phyloP scores from a whole-genome alignment of 345 rosid species.

The Streptanthus diversifolius region DNA sequence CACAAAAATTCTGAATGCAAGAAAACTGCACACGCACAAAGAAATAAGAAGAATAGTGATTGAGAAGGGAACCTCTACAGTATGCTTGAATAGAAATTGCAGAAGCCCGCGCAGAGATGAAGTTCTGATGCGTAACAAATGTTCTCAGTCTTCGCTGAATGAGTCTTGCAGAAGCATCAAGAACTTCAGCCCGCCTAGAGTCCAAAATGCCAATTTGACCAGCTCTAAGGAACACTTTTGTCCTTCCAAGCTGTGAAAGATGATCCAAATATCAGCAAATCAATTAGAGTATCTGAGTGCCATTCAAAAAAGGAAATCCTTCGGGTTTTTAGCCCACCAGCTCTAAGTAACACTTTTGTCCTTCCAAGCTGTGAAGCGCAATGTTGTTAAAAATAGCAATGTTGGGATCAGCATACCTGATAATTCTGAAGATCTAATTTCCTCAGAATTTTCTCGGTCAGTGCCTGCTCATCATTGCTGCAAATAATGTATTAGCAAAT shows the following conservation, averaged over 20 bases:
- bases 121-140: slow-evolving; percentile 54
- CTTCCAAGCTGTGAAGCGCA: no score
- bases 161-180: slow-evolving; percentile 71
- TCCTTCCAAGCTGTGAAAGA: slow-evolving; percentile 76
- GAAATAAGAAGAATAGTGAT: slow-evolving; percentile 7
- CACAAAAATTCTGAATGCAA: not conserved
- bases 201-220: slow-evolving; percentile 95
- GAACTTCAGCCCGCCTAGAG: slow-evolving; percentile 75
- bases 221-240: slow-evolving; percentile 93
- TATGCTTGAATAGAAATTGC: slow-evolving; percentile 73
- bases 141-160: slow-evolving; percentile 68
- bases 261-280: slow-evolving; percentile 18
- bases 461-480: slow-evolving; percentile 74
- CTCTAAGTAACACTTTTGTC: no score
- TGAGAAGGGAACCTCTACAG: slow-evolving; percentile 65
- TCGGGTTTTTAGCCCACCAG: slow-evolving; percentile 2
- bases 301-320: not conserved
- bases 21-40: slow-evolving; percentile 8
- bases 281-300: not conserved
- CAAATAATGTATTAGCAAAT: slow-evolving; percentile 12
- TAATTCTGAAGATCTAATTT: slow-evolving; percentile 73
- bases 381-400: no score
- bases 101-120: slow-evolving; percentile 50
- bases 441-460: slow-evolving; percentile 67
- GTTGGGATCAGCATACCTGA: slow-evolving; percentile 56